Percentiles rank a stretch among this genome's conserved stretches.
phyloP scores from a whole-genome alignment of 2,329 filamentous ascomycete species.

The Trichoderma atroviride region DNA sequence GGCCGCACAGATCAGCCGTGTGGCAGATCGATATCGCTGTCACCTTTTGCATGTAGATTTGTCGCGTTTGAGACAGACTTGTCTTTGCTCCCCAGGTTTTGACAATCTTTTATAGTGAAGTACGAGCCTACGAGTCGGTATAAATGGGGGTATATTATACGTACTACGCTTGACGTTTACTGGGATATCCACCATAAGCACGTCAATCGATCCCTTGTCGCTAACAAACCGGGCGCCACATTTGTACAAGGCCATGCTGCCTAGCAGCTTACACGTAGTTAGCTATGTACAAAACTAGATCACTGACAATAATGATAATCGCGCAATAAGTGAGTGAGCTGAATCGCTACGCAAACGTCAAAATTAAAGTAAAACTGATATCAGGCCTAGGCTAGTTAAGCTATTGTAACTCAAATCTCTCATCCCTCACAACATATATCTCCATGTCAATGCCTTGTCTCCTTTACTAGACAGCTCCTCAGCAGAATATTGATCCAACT shows the following conservation, averaged over 20 bases:
- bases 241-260: not conserved
- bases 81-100: too few species aligned
- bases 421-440: conserved; percentile 2
- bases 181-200: not conserved
- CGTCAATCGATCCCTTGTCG: not conserved
- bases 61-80: too few species aligned
- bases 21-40: too few species aligned
- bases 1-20: too few species aligned
- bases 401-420: not conserved
- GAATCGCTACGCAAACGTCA: too few species aligned
- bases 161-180: too few species aligned
- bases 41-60: too few species aligned
- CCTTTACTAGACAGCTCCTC: conserved; percentile 2
- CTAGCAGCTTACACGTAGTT: too few species aligned
- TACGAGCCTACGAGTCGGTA: not conserved
- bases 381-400: not conserved
- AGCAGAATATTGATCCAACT: not conserved
- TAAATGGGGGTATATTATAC: too few species aligned
- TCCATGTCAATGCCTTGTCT: conserved; percentile 3
- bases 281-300: too few species aligned
- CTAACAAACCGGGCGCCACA: not conserved
- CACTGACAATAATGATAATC: too few species aligned
- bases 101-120: not conserved
- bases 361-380: not conserved
- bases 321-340: too few species aligned